A percentile compares a stretch with the other conserved stretches of the same genome.
Evolutionary conservation across 306 rosid species (phyloP).

Genomic region (Albizia julibrissin): DNA sequence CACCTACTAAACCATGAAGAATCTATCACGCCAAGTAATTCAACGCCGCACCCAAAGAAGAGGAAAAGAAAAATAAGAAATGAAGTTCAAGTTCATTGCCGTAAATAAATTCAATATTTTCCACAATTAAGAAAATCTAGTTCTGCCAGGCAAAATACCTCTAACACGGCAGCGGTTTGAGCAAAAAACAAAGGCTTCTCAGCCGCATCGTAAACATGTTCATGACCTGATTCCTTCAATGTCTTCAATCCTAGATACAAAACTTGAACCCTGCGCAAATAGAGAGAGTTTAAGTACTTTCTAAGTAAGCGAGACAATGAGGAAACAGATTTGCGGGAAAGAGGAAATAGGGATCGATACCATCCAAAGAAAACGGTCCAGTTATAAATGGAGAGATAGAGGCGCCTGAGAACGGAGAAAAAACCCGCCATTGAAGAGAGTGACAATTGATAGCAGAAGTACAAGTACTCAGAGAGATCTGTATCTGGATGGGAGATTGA

Average conservation of each 20-base stretch:
- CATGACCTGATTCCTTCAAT: slow-evolving; percentile 60
- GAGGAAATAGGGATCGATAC: slow-evolving; percentile 35
- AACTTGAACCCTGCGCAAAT: slow-evolving; percentile 65
- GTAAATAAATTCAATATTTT: not conserved
- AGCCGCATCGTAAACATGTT: slow-evolving; percentile 70
- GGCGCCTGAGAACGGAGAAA: slow-evolving; percentile 49
- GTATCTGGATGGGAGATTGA: not conserved
- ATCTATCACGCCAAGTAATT: slow-evolving; percentile 54
- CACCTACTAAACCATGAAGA: slow-evolving; percentile 86
- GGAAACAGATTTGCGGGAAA: not conserved
- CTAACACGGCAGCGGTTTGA: slow-evolving; percentile 81
- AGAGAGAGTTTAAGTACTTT: not conserved
- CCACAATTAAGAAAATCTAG: slow-evolving; percentile 16
- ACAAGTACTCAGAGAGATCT: not conserved
- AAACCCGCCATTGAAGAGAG: slow-evolving; percentile 58
- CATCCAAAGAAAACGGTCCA: slow-evolving; percentile 83
- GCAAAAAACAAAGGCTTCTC: slow-evolving; percentile 68
- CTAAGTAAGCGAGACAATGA: not conserved
- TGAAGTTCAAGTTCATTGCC: slow-evolving; percentile 18
- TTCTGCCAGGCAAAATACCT: slow-evolving; percentile 42
- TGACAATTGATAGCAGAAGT: not conserved
- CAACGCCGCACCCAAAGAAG: slow-evolving; percentile 14
- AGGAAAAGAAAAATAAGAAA: not conserved
- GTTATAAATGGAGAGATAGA: slow-evolving; percentile 73
- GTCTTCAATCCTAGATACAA: slow-evolving; percentile 59